Base-by-base conservation (phyloP, 306 rosid species). In the Vigna mungo region DNA sequence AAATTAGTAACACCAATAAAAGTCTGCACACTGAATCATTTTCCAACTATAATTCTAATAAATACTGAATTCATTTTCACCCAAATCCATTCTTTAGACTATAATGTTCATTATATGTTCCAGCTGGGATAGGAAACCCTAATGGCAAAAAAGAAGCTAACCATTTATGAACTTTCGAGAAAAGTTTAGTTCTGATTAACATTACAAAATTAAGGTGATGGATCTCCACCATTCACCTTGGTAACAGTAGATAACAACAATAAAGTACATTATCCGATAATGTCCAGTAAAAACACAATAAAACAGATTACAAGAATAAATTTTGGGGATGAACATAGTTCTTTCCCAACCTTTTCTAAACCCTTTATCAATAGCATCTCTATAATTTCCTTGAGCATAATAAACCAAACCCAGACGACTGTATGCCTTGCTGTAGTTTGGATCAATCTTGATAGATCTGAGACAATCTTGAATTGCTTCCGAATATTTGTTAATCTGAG, bases 381-480 rank as follows among this genome's bases (percentile, higher is more conserved):
- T 78, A 84, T 92, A 94, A 63, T 88, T 90, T 87, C 98, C 97
- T 74, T 88, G 95, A 41, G 85, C 95, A 87, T 85, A 92, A 78
- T 89, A 90, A 74, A 90, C 96, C 81, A 86, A 75, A 36, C 98
- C 98, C 80, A 94, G 85, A 61, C 96, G 97, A 82, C 96, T 92
- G 87, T 89, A 94, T 68, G 95, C 98, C 88, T 94, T 94, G 89
- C 96, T 82, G 79, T 94, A 94, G 71, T 82, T 84, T n/a, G 96
- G 92, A 83, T 94, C 94, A 54, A 94, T 89, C 79, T 86, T 91
- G 15, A 92, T 88, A 79, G 98, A 90, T 86, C 68, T 88, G 71
- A 83, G 81, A 85, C 93, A 90, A 81, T 94, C 97, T 81, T 86
- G 79, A 74, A 92, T 86, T 63, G 98, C 96, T 88, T 90, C 92